Percentiles rank a stretch among this genome's conserved stretches.
Conservation (phyloP, 179 eudicot species). For the Corrigiola litoralis region DNA sequence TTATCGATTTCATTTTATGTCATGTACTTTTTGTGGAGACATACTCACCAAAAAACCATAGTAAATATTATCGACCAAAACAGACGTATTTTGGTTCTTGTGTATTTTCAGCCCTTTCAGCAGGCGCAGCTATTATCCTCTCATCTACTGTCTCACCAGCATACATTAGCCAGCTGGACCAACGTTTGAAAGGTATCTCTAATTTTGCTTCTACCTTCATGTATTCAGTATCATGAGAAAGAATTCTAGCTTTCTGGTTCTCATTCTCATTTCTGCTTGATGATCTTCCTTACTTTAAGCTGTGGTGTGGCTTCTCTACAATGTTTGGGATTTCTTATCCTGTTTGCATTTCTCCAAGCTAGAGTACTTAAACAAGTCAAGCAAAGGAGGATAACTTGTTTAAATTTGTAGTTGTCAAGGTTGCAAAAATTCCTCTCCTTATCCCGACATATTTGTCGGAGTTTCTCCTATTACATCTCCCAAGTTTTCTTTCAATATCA, state of each 20-base stretch:
- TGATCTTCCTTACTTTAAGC: not conserved
- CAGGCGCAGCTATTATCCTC: slow-evolving; percentile 76
- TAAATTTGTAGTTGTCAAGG: too few relatives aligned
- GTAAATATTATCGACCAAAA: not conserved
- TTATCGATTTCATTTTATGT: too few relatives aligned
- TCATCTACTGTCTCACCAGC: slow-evolving; percentile 98
- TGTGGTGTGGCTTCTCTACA: not conserved
- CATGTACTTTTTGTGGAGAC: not conserved
- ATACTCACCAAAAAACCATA: not conserved
- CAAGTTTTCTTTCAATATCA: too few relatives aligned
- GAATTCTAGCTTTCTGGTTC: not conserved
- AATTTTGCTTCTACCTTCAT: not conserved
- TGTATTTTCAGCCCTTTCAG: slow-evolving; percentile 59
- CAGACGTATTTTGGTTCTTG: not conserved
- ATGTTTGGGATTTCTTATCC: too few relatives aligned
- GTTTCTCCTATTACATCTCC: too few relatives aligned
- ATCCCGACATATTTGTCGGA: too few relatives aligned
- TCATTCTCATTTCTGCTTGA: not conserved
- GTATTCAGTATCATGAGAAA: not conserved
- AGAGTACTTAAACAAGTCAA: too few relatives aligned
- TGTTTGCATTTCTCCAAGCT: too few relatives aligned
- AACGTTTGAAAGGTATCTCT: slow-evolving; percentile 66
- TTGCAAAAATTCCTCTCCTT: too few relatives aligned
- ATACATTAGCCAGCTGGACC: slow-evolving; percentile 68
- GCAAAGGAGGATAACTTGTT: too few relatives aligned